These are phyloP conservation scores for Exophiala sp. DNA, from an alignment of 2,329 filamentous ascomycete genomes.

Conservation along the genomic window DNA sequence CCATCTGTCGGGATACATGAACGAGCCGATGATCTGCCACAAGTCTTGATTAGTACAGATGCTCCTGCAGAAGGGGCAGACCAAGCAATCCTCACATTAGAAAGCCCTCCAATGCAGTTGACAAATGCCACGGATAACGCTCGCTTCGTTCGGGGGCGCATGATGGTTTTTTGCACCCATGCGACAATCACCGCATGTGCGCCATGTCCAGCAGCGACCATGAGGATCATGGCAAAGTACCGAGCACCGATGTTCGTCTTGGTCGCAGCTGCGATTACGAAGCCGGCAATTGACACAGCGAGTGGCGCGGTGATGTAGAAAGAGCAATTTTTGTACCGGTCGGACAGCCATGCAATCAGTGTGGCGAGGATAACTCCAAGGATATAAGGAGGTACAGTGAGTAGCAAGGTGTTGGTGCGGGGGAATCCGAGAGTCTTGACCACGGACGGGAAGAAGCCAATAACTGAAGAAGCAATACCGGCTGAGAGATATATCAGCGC, in stretches of 20 bases:
- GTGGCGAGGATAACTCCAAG: slow-evolving; percentile 52
- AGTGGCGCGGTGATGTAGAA: slow-evolving; percentile 61
- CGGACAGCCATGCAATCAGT: slow-evolving; percentile 64
- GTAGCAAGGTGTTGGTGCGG: slow-evolving; percentile 57
- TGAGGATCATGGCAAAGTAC: slow-evolving; percentile 34
- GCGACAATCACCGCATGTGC: slow-evolving; percentile 42
- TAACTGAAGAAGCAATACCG: slow-evolving; percentile 54
- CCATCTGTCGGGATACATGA: slow-evolving; percentile 19
- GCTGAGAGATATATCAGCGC: slow-evolving; percentile 6
- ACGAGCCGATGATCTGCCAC: slow-evolving; percentile 25
- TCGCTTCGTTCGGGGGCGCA: slow-evolving; percentile 44
- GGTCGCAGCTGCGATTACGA: slow-evolving; percentile 30
- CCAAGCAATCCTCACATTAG: slow-evolving; percentile 5
- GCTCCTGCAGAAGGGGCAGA: neutral
- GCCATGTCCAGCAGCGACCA: slow-evolving; percentile 34
- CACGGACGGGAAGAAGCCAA: slow-evolving; percentile 69
- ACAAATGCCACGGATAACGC: slow-evolving; percentile 42
- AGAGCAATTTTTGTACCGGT: slow-evolving; percentile 64
- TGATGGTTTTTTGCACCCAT: slow-evolving; percentile 42
- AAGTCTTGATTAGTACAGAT: slow-evolving; percentile 54
- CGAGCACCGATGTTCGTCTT: slow-evolving; percentile 32
- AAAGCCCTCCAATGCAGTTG: slow-evolving; percentile 39
- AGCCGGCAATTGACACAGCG: slow-evolving; percentile 31
- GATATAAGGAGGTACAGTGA: slow-evolving; percentile 53
- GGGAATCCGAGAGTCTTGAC: slow-evolving; percentile 62